phyloP scores from a whole-genome alignment of 176 grass and related monocot species.

The Oryza coarctata region DNA sequence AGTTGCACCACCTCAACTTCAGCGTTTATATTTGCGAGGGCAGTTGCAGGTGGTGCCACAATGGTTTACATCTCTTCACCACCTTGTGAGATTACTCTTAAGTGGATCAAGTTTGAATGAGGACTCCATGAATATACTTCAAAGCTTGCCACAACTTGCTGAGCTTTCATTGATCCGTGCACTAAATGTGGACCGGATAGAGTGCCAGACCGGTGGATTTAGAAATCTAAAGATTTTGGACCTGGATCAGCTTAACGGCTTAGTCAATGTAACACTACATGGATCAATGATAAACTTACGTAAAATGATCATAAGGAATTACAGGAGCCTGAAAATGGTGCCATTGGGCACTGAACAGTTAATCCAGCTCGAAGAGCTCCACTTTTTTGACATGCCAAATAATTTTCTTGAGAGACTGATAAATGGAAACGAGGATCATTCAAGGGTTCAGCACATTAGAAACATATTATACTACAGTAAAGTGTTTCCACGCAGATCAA shows the following conservation, averaged over 20 bases:
- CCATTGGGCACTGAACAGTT: conserved; percentile 5
- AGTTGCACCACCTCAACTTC: neutral
- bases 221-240: neutral
- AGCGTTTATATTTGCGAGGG: conserved; percentile 26
- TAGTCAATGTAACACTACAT: neutral
- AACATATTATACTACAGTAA: conserved; percentile 5
- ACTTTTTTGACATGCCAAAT: conserved; percentile 1
- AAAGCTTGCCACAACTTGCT: conserved; percentile 9
- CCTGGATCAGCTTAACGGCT: neutral
- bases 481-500: neutral
- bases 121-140: conserved; percentile 16
- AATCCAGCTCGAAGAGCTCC: neutral
- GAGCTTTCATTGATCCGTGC: conserved; percentile 12
- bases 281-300: neutral
- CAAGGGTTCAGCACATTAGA: conserved; percentile 2
- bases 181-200: neutral
- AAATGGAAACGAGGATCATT: neutral
- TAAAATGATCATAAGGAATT: conserved; percentile 13
- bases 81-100: conserved; percentile 24
- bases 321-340: neutral
- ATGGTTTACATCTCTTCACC: conserved; percentile 2
- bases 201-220: neutral
- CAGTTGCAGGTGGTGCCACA: neutral
- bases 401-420: conserved; percentile 2
- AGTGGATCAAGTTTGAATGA: conserved; percentile 16